These are phyloP conservation scores for Rhytidiadelphus loreus DNA, from an alignment of 225 moss, liverwort and hornwort species.

Conservation along the genomic window DNA sequence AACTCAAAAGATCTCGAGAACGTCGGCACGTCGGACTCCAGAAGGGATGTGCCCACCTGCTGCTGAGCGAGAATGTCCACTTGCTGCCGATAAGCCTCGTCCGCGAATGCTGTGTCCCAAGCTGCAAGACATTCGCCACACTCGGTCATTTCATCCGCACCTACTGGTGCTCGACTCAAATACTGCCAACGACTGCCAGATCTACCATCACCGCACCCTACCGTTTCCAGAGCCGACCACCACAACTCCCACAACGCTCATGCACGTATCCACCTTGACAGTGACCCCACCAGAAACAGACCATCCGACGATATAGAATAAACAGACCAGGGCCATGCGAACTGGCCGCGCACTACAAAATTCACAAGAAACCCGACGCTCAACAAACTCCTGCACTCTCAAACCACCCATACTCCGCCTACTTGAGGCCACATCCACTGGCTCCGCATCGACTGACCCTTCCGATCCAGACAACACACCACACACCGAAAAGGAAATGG, in stretches of 20 bases:
- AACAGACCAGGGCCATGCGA: background rate
- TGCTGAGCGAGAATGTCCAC: conserved; percentile 93
- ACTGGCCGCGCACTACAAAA: background rate
- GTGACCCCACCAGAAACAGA: background rate
- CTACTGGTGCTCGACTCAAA: background rate
- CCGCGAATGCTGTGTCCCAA: conserved; percentile 93
- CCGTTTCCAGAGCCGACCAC: background rate
- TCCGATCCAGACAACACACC: background rate
- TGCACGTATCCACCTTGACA: background rate
- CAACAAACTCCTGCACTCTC: background rate
- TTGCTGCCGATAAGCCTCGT: conserved; percentile 99
- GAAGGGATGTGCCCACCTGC: conserved; percentile 38
- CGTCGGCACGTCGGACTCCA: background rate
- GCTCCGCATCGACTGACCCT: background rate
- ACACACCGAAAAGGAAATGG: background rate
- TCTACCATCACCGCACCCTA: background rate
- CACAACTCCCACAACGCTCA: background rate
- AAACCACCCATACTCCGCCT: background rate
- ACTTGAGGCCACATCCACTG: background rate
- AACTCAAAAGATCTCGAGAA: background rate
- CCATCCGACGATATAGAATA: background rate
- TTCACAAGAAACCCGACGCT: background rate
- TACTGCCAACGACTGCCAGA: background rate
- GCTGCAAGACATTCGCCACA: conserved; percentile 35
- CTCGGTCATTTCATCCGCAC: background rate